phyloP scores from a whole-genome alignment of 768 basidiomycete species.

The Collybiopsis luxurians region DNA sequence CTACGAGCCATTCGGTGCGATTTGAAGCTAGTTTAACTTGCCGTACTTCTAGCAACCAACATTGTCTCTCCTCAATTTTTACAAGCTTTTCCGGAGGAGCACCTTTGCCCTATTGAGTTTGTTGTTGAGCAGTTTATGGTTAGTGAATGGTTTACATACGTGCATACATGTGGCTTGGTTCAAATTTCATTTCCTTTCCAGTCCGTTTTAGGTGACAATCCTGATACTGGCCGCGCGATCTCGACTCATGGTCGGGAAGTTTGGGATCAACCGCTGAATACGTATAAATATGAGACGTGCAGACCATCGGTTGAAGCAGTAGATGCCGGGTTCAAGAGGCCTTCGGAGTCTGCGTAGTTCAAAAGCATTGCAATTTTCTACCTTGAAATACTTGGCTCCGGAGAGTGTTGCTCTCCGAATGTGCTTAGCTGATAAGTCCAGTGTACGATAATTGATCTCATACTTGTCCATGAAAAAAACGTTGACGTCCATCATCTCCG shows the following conservation, averaged over 20 bases:
- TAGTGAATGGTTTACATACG: not conserved
- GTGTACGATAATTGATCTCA: no score
- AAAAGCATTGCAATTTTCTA: no score
- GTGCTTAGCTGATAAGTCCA: no score
- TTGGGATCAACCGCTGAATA: not conserved
- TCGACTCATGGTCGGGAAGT: not conserved
- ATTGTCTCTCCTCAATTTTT: not conserved
- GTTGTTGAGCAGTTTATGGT: conserved; percentile 3
- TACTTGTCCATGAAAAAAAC: no score
- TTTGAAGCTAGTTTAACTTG: no score
- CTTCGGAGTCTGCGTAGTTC: not conserved
- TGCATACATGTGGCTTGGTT: not conserved
- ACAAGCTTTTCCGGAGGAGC: not conserved
- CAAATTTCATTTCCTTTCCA: not conserved
- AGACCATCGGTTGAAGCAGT: not conserved
- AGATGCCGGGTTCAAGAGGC: not conserved
- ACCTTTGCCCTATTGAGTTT: not conserved
- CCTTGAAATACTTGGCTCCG: no score
- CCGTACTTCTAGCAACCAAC: not conserved
- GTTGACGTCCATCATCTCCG: no score
- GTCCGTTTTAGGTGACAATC: not conserved
- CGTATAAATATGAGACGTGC: not conserved
- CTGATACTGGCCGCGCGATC: conserved; percentile 4
- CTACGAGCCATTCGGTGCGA: no score
- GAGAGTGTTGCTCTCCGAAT: no score